Conservation (phyloP, 306 rosid species). For the Trichosanthes truncata region DNA sequence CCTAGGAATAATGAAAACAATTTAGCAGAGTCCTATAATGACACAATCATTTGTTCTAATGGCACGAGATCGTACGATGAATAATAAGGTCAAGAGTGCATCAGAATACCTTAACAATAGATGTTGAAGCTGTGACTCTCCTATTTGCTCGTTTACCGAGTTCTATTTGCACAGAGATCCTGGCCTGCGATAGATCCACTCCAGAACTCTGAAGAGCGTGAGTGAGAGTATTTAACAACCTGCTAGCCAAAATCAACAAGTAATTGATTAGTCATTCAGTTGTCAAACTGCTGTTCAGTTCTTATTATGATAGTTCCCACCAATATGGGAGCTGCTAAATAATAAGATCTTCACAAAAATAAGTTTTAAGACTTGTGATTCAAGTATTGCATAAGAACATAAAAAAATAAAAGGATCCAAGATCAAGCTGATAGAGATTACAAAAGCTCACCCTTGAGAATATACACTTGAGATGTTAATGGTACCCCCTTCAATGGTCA, state of each 20-base stretch:
- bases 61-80: not conserved
- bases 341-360: too few species aligned
- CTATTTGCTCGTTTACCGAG: constrained; percentile 56
- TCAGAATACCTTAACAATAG: constrained; percentile 44
- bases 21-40: not conserved
- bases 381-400: not conserved
- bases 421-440: not conserved
- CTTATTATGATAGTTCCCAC: too few species aligned
- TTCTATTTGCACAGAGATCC: constrained; percentile 89
- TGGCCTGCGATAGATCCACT: constrained; percentile 91
- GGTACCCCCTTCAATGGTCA: constrained; percentile 73
- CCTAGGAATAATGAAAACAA: constrained; percentile 34
- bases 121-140: constrained; percentile 27
- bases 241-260: constrained; percentile 23
- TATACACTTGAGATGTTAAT: constrained; percentile 81
- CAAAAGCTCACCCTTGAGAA: constrained; percentile 77
- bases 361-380: not conserved
- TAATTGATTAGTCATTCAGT: not conserved
- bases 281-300: not conserved
- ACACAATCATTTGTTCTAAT: not conserved
- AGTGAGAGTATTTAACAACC: constrained; percentile 79
- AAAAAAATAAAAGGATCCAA: not conserved
- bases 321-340: not conserved
- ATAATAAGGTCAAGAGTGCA: not conserved
- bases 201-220: constrained; percentile 87